A percentile compares a stretch with the other conserved stretches of the same genome.
These are phyloP conservation scores for Gonapodya prolifera DNA, from an alignment of 192 early-diverging fungal genomes.

Conservation along the genomic window DNA sequence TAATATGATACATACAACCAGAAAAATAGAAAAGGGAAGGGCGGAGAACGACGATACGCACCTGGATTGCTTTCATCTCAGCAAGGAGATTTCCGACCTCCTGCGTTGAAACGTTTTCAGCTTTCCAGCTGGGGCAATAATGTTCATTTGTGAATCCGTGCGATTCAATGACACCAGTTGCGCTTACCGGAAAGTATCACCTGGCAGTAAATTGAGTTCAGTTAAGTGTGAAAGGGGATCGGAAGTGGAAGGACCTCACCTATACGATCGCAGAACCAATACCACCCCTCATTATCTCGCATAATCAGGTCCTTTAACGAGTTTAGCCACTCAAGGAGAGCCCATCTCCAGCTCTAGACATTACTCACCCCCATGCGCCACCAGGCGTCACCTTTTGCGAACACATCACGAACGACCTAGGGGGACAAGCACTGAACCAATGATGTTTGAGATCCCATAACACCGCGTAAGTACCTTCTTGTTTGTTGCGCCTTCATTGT, in stretches of 20 bases:
- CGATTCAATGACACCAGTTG: neutral
- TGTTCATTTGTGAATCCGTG: neutral
- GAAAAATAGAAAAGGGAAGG: no score
- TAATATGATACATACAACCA: neutral
- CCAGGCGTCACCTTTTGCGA: neutral
- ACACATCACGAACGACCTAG: neutral
- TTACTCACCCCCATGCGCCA: conserved; percentile 1
- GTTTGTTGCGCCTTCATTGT: neutral
- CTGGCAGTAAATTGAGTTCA: neutral
- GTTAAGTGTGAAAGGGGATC: neutral
- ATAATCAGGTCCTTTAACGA: neutral
- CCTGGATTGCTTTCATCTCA: neutral
- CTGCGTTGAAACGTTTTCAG: neutral
- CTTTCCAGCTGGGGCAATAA: neutral
- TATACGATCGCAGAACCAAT: neutral
- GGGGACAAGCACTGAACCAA: neutral
- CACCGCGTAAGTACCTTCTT: neutral
- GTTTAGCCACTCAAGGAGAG: no score
- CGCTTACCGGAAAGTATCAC: neutral
- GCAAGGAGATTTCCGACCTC: neutral
- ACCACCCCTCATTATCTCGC: neutral
- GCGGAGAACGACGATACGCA: neutral
- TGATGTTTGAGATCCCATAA: neutral
- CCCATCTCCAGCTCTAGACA: no score
- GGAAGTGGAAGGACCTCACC: neutral